phyloP scores from a whole-genome alignment of 345 rosid genomes.

The Capsella bursapastoris region DNA sequence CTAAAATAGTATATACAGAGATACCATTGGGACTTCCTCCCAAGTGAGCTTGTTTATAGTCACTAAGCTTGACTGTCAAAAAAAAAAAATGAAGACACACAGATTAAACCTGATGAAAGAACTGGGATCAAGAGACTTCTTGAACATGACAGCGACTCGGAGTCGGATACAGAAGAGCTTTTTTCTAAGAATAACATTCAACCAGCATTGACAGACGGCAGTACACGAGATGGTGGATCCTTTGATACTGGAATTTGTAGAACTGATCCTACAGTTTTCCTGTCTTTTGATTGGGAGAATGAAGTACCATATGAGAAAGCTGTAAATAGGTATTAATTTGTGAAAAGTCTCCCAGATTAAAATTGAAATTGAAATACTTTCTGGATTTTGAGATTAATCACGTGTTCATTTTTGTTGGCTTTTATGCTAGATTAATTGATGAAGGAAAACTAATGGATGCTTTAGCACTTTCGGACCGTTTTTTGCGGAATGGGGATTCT shows the following conservation, averaged over 20 bases:
- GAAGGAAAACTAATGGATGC: conserved; percentile 96
- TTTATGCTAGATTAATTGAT: conserved; percentile 66
- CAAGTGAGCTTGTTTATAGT: too few relatives aligned
- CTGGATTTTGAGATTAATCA: conserved; percentile 3
- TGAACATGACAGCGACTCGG: conserved; percentile 75
- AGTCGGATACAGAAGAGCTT: conserved; percentile 73
- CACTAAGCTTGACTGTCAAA: neutral
- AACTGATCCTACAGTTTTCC: conserved; percentile 70
- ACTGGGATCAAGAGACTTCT: conserved; percentile 74
- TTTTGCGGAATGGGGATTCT: conserved; percentile 87
- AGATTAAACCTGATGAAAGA: conserved; percentile 61
- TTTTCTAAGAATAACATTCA: conserved; percentile 49
- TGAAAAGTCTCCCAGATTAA: conserved; percentile 14
- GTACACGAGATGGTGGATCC: conserved; percentile 52
- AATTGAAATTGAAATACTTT: neutral
- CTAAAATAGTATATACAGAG: too few relatives aligned
- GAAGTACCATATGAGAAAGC: conserved; percentile 93
- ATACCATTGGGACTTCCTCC: too few relatives aligned
- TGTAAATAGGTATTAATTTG: conserved; percentile 65
- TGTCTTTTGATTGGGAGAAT: conserved; percentile 91
- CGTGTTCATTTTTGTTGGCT: conserved; percentile 22
- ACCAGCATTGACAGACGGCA: conserved; percentile 51
- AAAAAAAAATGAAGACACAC: conserved; percentile 54
- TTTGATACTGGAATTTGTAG: conserved; percentile 53
- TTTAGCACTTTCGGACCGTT: conserved; percentile 96